Base-by-base conservation (phyloP, 2,329 filamentous ascomycete species). In the Blastomyces gilchristii region DNA sequence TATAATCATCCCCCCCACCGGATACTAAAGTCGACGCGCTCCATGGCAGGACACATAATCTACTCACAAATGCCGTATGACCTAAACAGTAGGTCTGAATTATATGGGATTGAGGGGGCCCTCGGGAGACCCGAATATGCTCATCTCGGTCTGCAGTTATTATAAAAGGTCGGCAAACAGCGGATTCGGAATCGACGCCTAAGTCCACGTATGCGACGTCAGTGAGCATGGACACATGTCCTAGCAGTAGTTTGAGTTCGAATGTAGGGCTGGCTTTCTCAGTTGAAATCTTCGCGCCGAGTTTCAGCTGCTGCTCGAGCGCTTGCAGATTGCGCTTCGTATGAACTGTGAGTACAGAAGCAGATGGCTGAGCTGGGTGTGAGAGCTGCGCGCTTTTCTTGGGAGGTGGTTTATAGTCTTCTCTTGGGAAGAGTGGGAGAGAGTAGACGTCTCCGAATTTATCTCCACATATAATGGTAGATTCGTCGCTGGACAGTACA, bases 361-460 rank as follows among this genome's bases (percentile, higher is more conserved):
- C 85, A 18, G 83, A 76, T 7, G 84, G 82, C 37, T 77, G 74
- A 68, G 77, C 82, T 4, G 72, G 62, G 64, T 77, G 78, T 18
- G 68, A 64, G 34, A 70, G 31, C 58, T 68, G 61, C 65, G 65
- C 7, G 61, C 50, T 45, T 65, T 65, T 22, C 45, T 53, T 64
- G 71, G 74, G 69, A 14, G 80, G 75, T 47, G 72, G 74, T 37
- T 78, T 76, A 56, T 64, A 52, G 63, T 71, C 65, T 31, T 72
- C 69, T 37, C 70, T 71, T 7, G 73, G 75, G 54, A 91, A 73
- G 2, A 97, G 80, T 16, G 94, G 93, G 8, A 99, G 77, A 12
- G 89, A 84, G 76, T 96, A 97, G 65, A 97, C 93, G 74, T 99
- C 94, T 67, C 94, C 94, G 71, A 97, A 97, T 75, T 99, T 99